Conservation (phyloP, 2,329 filamentous ascomycete genomes). For the Fusarium oxysporum region DNA sequence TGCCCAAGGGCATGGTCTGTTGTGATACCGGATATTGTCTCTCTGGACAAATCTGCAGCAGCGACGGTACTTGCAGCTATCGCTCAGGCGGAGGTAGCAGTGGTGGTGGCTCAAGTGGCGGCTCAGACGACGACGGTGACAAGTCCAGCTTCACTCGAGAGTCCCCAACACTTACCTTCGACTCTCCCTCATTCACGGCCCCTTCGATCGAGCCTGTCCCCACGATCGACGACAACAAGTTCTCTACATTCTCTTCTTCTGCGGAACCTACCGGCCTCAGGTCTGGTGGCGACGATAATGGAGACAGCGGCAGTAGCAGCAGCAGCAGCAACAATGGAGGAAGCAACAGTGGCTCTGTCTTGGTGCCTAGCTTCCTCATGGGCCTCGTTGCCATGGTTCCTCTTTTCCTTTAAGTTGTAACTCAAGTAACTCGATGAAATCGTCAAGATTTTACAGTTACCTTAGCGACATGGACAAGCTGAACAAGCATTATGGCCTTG, state of each 20-base stretch:
- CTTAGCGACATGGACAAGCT: too few relatives aligned
- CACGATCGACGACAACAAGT: constrained; percentile 6
- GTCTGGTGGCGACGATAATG: constrained; percentile 30
- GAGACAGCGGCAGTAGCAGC: constrained; percentile 6
- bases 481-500: neutral
- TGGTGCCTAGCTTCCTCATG: constrained; percentile 37
- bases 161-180: constrained; percentile 10
- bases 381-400: constrained; percentile 43
- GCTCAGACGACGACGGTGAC: constrained; percentile 19
- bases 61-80: constrained; percentile 31
- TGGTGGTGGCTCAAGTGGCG: constrained; percentile 22
- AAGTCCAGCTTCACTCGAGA: constrained; percentile 13
- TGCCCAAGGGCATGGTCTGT: constrained; percentile 46
- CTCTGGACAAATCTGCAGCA: constrained; percentile 41
- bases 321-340: constrained; percentile 3
- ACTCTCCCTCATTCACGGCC: constrained; percentile 27
- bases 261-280: constrained; percentile 23
- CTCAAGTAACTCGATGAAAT: neutral
- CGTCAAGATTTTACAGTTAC: neutral
- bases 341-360: constrained; percentile 25
- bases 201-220: constrained; percentile 32
- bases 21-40: constrained; percentile 48
- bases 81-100: constrained; percentile 14
- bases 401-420: constrained; percentile 40
- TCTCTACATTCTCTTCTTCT: constrained; percentile 10